Conservation (phyloP, 2,329 filamentous ascomycete genomes). For the Colletotrichum horii region DNA sequence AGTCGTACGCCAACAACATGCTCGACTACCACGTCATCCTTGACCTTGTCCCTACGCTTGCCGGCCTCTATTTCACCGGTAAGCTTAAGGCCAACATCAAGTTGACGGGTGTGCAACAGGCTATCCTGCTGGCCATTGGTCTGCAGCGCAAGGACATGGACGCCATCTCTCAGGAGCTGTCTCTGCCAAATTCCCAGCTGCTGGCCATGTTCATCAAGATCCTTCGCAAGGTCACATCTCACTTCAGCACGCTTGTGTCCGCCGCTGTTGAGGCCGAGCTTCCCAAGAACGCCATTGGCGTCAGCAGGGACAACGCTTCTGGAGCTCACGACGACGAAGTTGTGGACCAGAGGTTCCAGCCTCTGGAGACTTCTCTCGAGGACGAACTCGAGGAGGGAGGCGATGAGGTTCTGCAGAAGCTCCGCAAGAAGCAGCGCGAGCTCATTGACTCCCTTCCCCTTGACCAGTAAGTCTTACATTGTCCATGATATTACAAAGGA, state of each 20-base stretch:
- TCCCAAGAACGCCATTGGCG: constrained; percentile 63
- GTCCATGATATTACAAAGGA: not conserved
- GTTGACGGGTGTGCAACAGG: constrained; percentile 82
- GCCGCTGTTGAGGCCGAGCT: constrained; percentile 73
- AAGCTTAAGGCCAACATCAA: constrained; percentile 70
- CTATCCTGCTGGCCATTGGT: constrained; percentile 87
- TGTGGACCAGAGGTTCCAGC: constrained; percentile 69
- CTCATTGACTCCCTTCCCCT: constrained; percentile 90
- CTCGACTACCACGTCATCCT: constrained; percentile 97
- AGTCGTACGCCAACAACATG: constrained; percentile 96
- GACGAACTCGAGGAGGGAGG: constrained; percentile 87
- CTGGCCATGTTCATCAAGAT: constrained; percentile 98
- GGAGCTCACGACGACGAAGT: constrained; percentile 74
- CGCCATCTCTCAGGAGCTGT: constrained; percentile 78
- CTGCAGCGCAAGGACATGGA: constrained; percentile 90
- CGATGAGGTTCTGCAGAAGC: constrained; percentile 72
- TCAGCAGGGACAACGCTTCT: constrained; percentile 62
- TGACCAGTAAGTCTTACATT: constrained; percentile 69
- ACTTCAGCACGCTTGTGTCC: constrained; percentile 78
- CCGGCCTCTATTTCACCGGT: constrained; percentile 84
- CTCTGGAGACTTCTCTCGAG: constrained; percentile 73
- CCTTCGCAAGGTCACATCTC: constrained; percentile 81
- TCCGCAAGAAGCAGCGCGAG: constrained; percentile 82
- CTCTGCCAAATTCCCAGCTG: constrained; percentile 76
- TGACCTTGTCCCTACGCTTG: constrained; percentile 85